Conservation (phyloP, 306 rosid species). For the Sicyos baderoa region DNA sequence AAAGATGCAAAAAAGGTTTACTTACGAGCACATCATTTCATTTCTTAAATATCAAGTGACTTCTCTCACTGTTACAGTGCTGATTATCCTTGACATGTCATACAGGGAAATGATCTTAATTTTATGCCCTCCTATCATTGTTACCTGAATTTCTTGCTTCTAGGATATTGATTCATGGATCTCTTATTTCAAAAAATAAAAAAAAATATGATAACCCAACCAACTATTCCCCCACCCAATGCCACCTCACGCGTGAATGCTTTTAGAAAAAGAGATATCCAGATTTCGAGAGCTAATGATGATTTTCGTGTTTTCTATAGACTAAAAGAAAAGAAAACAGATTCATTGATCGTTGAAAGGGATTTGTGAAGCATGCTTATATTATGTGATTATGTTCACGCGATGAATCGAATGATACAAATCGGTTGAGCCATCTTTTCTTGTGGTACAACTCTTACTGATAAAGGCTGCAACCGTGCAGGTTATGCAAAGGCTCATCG, state of each 20-base stretch:
- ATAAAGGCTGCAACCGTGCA: slow-evolving; percentile 24
- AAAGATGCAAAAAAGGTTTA: slow-evolving; percentile 83
- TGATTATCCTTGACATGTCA: neutral
- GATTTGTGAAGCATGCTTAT: neutral
- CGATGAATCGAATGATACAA: neutral
- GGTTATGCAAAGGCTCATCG: slow-evolving; percentile 66
- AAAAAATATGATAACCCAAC: neutral
- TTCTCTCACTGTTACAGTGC: neutral
- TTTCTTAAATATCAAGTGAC: neutral
- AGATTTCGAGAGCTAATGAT: neutral
- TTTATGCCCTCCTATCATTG: neutral
- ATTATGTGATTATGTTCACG: neutral
- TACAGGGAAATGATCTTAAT: neutral
- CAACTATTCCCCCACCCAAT: neutral
- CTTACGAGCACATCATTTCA: slow-evolving; percentile 7
- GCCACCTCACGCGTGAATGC: too few relatives aligned
- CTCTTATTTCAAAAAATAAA: neutral
- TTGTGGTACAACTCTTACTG: slow-evolving; percentile 11
- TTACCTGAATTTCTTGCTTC: neutral
- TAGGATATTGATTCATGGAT: neutral
- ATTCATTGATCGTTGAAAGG: too few relatives aligned
- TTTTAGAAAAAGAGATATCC: neutral
- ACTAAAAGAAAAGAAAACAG: neutral
- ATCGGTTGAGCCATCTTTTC: neutral
- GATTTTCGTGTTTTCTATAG: neutral